Evolutionary conservation across 1,139 yeast species (phyloP), one percentile per base, ranked within the genome.

Genomic region (Debaryomyces nepalensis): DNA sequence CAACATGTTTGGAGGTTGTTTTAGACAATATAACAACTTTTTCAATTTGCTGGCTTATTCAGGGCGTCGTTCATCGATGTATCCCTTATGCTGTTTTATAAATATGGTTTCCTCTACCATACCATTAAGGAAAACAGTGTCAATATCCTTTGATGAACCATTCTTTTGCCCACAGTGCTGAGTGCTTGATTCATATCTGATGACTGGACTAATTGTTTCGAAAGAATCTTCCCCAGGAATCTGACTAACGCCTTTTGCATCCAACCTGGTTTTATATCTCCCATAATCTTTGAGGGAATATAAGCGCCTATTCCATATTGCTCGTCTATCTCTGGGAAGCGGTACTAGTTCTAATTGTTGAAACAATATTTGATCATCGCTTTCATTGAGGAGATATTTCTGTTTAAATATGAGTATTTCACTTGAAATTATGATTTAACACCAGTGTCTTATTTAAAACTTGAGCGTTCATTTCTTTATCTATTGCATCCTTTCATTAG

Each of bases 1-100:
- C 48, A 41, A 7, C 14, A 29, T 4, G 29, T n/a, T 26, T n/a
- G 48, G 47, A n/a, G 47, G 43, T 30, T 43, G 45, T 24, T 40
- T 37, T 6, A 43, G 9, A 9, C 23, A 6, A 21, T 21, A 7
- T 6, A 21, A 9, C n/a, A n/a, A n/a, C n/a, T n/a, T n/a, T n/a
- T n/a, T n/a, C n/a, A n/a, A n/a, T n/a, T n/a, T n/a, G n/a, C n/a
- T n/a, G n/a, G n/a, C n/a, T n/a, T n/a, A n/a, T n/a, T n/a, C n/a
- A n/a, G n/a, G n/a, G n/a, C n/a, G n/a, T n/a, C n/a, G n/a, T n/a
- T n/a, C n/a, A n/a, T n/a, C n/a, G n/a, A n/a, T n/a, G n/a, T n/a
- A n/a, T n/a, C n/a, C n/a, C n/a, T n/a, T n/a, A n/a, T n/a, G n/a
- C n/a, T n/a, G n/a, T n/a, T n/a, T n/a, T n/a, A n/a, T n/a, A n/a